Evolutionary conservation across 2,329 filamentous ascomycete genomes (phyloP), one percentile per base, ranked within the genome.

Genomic region (Zopfia rhizophila): DNA sequence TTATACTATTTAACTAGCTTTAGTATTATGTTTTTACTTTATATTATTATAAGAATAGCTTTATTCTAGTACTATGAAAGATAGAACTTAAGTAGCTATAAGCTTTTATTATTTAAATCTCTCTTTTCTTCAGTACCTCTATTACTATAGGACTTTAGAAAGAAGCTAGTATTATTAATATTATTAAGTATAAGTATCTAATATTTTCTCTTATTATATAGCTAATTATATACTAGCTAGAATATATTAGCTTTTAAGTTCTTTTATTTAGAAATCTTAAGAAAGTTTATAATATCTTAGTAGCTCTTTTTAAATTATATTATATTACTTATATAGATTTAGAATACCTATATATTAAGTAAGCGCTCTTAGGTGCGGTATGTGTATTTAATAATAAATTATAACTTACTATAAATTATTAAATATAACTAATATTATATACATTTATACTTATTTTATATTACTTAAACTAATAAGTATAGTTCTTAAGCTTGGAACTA

Each of bases 161-260:
- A n/a, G n/a, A n/a, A n/a, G n/a, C n/a, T n/a, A n/a, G n/a, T n/a
- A n/a, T n/a, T n/a, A n/a, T n/a, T n/a, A 6, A 38, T 45, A 27
- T 60, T 62, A 35, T 63, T 56, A 2, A 63, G 45, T 5, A 61
- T 45, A 2, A 63, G 25, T 19, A 61, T 28, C 59, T 55, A 62
- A 11, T 25, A 24, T 3, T 46, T 43, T 3, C 44, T 55, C 29
- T 49, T 45, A 17, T 53, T 32, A 30, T 38, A 24, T 1, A 59
- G 42, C 56, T 51, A 53, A 40, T 50, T 28, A 22, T 53, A 42
- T 21, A 60, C 42, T 4, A 57, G 38, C 51, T 52, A 27, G 10
- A 57, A 46, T 2, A 57, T 39, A 36, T 59, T 30, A 2, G 27
- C 48, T 14, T 55, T 38, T 7, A 45, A 45, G 19, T 61, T 33